Percentiles rank a stretch among this genome's conserved stretches.
These are phyloP conservation scores for Colletotrichum abscissum DNA, from an alignment of 2,329 filamentous ascomycete genomes.

Conservation along the genomic window DNA sequence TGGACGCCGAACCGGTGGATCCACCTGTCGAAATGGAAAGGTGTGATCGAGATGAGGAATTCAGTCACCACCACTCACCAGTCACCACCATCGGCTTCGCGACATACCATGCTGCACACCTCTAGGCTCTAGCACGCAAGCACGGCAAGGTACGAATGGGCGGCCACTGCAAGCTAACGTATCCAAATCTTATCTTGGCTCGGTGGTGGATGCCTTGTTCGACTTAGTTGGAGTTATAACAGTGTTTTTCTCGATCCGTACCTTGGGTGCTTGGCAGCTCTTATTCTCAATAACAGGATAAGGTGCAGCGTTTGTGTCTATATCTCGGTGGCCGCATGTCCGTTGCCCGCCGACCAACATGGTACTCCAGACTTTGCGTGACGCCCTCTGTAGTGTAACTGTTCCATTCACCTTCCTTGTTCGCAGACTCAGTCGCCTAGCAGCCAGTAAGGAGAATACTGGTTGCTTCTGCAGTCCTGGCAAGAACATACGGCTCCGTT, in stretches of 20 bases:
- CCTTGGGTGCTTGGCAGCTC: too few relatives aligned
- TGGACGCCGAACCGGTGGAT: neutral
- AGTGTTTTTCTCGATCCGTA: too few relatives aligned
- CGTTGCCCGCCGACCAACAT: neutral
- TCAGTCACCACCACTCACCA: neutral
- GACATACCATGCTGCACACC: too few relatives aligned
- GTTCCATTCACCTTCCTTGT: neutral
- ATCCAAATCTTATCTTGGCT: neutral
- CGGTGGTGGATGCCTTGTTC: neutral
- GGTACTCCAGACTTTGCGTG: neutral
- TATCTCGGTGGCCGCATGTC: neutral
- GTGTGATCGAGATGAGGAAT: neutral
- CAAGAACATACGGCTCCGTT: neutral
- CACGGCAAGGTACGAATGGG: too few relatives aligned
- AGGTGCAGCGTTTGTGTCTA: neutral
- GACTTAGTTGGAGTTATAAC: neutral
- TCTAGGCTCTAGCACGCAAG: too few relatives aligned
- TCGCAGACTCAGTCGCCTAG: neutral
- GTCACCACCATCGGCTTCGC: neutral
- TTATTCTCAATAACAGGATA: too few relatives aligned
- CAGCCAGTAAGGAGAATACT: neutral
- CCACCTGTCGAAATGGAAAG: neutral
- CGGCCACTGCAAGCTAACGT: too few relatives aligned
- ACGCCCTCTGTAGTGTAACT: neutral
- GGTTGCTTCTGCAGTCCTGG: neutral